A percentile compares a stretch with the other conserved stretches of the same genome.
Evolutionary conservation across 306 rosid species (phyloP).

Genomic region (Prunus salicina): DNA sequence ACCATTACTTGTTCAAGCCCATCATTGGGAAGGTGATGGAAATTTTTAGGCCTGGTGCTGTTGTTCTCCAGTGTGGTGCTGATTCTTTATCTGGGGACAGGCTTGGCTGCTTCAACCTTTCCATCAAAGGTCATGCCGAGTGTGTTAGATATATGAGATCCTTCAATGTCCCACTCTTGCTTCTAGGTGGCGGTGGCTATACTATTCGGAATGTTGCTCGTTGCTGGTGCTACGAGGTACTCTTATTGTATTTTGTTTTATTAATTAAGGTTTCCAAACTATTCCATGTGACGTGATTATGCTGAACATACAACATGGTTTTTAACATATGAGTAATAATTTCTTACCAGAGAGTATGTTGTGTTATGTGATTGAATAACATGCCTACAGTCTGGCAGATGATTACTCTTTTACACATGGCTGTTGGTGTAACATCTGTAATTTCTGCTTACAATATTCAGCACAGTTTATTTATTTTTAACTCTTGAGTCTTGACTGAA

Average conservation of each 20-base stretch:
- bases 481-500: conserved; percentile 1
- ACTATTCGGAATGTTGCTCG: conserved; percentile 92
- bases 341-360: not conserved
- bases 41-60: conserved; percentile 82
- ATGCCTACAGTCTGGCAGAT: not conserved
- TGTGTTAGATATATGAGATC: conserved; percentile 88
- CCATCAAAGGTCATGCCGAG: conserved; percentile 88
- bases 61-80: conserved; percentile 91
- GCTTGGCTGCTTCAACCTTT: conserved; percentile 85
- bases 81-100: conserved; percentile 89
- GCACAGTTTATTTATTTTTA: conserved; percentile 9
- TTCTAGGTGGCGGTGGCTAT: conserved; percentile 87
- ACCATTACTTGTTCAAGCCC: conserved; percentile 84
- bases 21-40: conserved; percentile 85
- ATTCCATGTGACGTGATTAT: not conserved
- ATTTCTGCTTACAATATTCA: not conserved
- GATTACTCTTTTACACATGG: not conserved
- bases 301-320: not conserved
- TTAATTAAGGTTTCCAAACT: not conserved
- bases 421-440: not conserved
- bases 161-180: conserved; percentile 81
- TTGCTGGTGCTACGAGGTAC: conserved; percentile 92
- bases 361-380: not conserved
- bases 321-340: not conserved
- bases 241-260: conserved; percentile 7